Evolutionary conservation across 1,139 yeast genomes (phyloP).

Genomic region (Yamadazyma spencermartinsiae): DNA sequence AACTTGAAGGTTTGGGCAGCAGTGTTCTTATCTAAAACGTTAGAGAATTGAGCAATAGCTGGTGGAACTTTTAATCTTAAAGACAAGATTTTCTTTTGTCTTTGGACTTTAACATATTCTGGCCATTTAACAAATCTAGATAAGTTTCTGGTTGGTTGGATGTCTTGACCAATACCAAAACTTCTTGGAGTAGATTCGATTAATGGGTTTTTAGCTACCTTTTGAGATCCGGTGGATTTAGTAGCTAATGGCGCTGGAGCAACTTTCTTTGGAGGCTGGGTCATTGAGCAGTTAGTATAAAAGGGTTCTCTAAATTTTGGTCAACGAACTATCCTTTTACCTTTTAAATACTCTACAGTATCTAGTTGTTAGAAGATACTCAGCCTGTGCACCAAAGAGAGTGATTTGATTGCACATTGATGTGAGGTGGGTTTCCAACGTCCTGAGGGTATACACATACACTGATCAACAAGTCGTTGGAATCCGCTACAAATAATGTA

Average conservation of each 20-base stretch:
- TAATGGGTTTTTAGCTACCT: slow-evolving; percentile 39
- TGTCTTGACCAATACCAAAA: slow-evolving; percentile 93
- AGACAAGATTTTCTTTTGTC: slow-evolving; percentile 95
- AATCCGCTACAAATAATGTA: slow-evolving; percentile 4
- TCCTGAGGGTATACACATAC: not conserved
- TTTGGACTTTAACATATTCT: slow-evolving; percentile 80
- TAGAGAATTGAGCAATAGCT: slow-evolving; percentile 92
- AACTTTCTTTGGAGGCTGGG: slow-evolving; percentile 73
- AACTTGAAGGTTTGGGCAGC: slow-evolving; percentile 96
- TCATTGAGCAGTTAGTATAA: slow-evolving; percentile 58
- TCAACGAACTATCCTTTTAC: slow-evolving; percentile 14
- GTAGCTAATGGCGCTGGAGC: slow-evolving; percentile 68
- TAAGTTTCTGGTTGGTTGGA: slow-evolving; percentile 95
- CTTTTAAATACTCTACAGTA: slow-evolving; percentile 20
- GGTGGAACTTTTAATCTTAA: slow-evolving; percentile 99
- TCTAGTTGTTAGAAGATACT: slow-evolving; percentile 14
- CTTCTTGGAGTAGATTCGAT: slow-evolving; percentile 81
- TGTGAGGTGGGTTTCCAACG: not conserved
- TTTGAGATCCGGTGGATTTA: slow-evolving; percentile 26
- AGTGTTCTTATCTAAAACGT: slow-evolving; percentile 96
- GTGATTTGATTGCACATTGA: slow-evolving; percentile 13
- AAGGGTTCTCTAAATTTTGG: slow-evolving; percentile 10
- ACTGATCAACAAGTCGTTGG: slow-evolving; percentile 1
- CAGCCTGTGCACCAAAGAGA: slow-evolving; percentile 22
- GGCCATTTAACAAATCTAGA: slow-evolving; percentile 98